Conservation (phyloP, 441 rosid species). For the Populus trichocarpa region DNA sequence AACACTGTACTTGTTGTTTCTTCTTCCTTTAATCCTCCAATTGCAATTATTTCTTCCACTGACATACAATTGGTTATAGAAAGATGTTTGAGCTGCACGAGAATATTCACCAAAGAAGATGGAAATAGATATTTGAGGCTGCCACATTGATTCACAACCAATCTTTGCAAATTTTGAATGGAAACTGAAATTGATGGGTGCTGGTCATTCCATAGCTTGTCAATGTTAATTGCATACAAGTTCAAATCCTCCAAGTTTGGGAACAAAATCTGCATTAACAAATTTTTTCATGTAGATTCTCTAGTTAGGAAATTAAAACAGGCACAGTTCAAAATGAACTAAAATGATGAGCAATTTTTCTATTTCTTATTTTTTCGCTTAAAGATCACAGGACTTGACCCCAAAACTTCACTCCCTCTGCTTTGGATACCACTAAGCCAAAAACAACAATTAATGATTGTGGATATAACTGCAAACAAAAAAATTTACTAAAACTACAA, state of each 20-base stretch:
- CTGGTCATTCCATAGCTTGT: conserved; percentile 11
- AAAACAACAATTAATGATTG: no score
- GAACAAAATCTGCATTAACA: conserved; percentile 10
- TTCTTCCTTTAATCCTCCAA: neutral
- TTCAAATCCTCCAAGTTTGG: conserved; percentile 8
- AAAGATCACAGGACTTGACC: no score
- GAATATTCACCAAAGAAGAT: neutral
- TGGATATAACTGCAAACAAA: no score
- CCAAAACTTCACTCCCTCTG: no score
- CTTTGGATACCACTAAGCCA: no score
- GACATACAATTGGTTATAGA: neutral
- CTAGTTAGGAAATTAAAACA: no score
- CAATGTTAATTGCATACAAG: neutral
- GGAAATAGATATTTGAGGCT: conserved; percentile 14
- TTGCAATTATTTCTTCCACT: conserved; percentile 9
- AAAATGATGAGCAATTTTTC: no score
- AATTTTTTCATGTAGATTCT: neutral
- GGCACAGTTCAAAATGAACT: no score
- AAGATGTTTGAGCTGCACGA: conserved; percentile 18
- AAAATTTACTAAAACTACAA: no score
- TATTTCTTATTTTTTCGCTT: no score
- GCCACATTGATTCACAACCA: conserved; percentile 1
- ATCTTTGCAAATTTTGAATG: neutral
- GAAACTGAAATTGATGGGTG: neutral
- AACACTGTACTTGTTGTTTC: neutral